Conservation (phyloP, 176 grass and related monocot genomes). For the Aegilops tauschii region DNA sequence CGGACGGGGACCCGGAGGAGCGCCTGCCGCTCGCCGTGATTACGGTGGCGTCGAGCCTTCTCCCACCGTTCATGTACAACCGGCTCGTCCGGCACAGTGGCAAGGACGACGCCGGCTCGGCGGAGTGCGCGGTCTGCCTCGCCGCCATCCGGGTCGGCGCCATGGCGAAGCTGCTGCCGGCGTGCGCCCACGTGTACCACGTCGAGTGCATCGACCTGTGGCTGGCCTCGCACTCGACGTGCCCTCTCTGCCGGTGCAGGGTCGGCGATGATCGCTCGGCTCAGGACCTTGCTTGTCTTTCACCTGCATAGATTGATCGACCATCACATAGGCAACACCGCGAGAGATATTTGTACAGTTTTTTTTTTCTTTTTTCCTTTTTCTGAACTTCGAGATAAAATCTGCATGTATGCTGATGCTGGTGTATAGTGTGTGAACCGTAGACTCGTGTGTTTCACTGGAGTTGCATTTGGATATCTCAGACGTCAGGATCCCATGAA, state of each 20-base stretch:
- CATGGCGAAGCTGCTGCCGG: slow-evolving; percentile 49
- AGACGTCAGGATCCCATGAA: too few species aligned
- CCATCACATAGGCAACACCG: neutral
- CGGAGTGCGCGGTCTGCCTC: slow-evolving; percentile 48
- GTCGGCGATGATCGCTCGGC: neutral
- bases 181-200: slow-evolving; percentile 45
- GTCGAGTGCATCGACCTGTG: slow-evolving; percentile 46
- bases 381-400: neutral
- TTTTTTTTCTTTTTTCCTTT: neutral
- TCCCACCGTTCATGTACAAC: slow-evolving; percentile 34
- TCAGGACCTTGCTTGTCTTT: neutral
- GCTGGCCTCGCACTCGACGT: slow-evolving; percentile 26
- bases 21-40: neutral
- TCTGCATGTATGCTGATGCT: neutral
- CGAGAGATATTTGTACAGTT: neutral
- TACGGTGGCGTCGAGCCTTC: neutral
- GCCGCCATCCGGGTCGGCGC: slow-evolving; percentile 32
- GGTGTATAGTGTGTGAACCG: neutral
- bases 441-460: neutral
- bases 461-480: too few species aligned
- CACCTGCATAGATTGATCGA: neutral
- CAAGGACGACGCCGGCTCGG: slow-evolving; percentile 10
- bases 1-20: neutral
- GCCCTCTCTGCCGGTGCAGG: slow-evolving; percentile 42
- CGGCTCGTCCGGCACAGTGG: slow-evolving; percentile 46